Evolutionary conservation across 192 early-diverging fungal genomes (phyloP), one percentile per base, ranked within the genome.

Genomic region (Paraglomus occultum): DNA sequence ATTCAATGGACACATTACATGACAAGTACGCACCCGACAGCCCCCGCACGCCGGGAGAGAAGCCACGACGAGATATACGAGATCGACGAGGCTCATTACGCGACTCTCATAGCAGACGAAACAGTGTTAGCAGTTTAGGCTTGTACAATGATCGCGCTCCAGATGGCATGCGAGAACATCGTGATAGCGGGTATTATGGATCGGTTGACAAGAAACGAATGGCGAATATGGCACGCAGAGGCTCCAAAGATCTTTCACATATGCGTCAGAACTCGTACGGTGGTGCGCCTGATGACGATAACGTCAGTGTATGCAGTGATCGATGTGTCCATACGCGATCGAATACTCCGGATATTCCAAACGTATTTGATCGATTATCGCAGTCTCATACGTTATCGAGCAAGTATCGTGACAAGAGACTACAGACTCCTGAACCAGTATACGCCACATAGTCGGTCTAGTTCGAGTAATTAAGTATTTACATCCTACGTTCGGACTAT

Each of bases 181-280:
- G 66, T 10, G 66, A 68, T 68, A 54, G 51, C 45, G 66, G 66
- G 23, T 68, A 68, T 20, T 68, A 55, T 55, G 46, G 66, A n/a
- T 18, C 51, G 1, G 40, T 6, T n/a, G 66, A 45, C 40, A 68
- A 68, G 14, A 8, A 53, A 54, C 49, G 64, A 65, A 55, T 53
- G 31, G 43, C 52, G 8, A 54, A 43, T 44, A 68, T 68, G 66
- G 66, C 49, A 17, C 49, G 39, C 9, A 31, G 64, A 42, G 64
- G 39, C 4, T 67, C 64, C n/a, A 67, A 52, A 67, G 64, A 67
- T 18, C 8, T 67, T 43, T 38, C 64, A 52, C 64, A 51, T 40
- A 11, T 66, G 10, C 31, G 49, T 17, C 47, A 51, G 31, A 64
- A 38, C 22, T 64, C 61, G 49, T 52, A 52, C 15, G 64, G 64